These are phyloP conservation scores for Lentinula detonsa DNA, from an alignment of 768 basidiomycete genomes.

Conservation along the genomic window DNA sequence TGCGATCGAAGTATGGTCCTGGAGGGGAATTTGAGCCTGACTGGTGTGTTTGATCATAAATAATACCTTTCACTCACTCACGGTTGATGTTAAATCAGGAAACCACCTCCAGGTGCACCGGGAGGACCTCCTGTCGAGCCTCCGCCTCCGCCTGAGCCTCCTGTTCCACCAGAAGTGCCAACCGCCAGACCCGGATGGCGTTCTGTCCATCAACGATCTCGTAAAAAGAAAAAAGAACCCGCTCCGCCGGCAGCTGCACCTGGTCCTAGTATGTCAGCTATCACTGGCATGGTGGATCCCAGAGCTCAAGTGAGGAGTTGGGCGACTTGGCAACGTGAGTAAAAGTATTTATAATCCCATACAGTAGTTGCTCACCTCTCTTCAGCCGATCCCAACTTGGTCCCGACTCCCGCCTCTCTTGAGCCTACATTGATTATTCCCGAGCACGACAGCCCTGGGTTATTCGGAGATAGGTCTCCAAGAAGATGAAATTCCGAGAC, in stretches of 20 bases:
- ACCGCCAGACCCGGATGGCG: conserved; percentile 59
- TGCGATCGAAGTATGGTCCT: conserved; percentile 75
- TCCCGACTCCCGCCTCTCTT: conserved; percentile 56
- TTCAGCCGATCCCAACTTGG: conserved; percentile 51
- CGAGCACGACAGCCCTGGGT: conserved; percentile 50
- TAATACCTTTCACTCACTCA: background rate
- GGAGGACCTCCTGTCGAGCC: conserved; percentile 38
- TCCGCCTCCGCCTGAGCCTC: conserved; percentile 31
- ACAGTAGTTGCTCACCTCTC: background rate
- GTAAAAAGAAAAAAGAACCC: conserved; percentile 43
- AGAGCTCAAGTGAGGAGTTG: conserved; percentile 46
- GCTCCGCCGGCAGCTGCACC: conserved; percentile 24
- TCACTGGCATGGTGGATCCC: conserved; percentile 25
- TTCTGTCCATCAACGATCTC: conserved; percentile 31
- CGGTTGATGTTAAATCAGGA: conserved; percentile 20
- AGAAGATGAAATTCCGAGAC: background rate
- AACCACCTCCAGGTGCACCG: conserved; percentile 39
- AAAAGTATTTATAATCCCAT: background rate
- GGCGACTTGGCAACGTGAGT: conserved; percentile 64
- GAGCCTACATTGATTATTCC: conserved; percentile 60
- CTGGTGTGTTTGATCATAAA: conserved; percentile 41
- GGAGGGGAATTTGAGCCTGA: conserved; percentile 82
- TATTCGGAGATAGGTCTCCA: conserved; percentile 76
- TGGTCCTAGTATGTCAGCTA: conserved; percentile 20
- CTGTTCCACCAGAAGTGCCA: conserved; percentile 33